Base-by-base conservation (phyloP, 106 monocot genomes). In the Platanthera zijinensis region DNA sequence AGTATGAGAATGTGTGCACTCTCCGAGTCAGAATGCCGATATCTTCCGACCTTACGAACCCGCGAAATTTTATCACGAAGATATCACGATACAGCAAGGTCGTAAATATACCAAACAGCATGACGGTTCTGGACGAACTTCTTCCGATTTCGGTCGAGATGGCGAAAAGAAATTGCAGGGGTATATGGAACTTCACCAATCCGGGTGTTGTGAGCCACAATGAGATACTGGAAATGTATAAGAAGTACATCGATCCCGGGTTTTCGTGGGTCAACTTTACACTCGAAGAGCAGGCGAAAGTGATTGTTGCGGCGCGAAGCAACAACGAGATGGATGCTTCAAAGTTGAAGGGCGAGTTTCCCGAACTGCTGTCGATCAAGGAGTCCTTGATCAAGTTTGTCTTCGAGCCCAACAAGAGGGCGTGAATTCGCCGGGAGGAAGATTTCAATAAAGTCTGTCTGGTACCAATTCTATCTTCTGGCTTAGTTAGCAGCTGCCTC, bases 1-100 rank as follows among this genome's bases (percentile, higher is more conserved):
- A 84, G 59, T 87, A 77, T 28, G 87, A 84, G 0, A 87, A 87
- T 70, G 87, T 87, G 14, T 87, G 73, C 21, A 67, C 78, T 51
- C 22, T 78, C 3, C 49, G 78, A 22, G 78, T 78, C 18, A n/a
- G 78, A 30, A 78, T 78, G 78, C 78, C 78, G 8, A 78, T 78
- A 62, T 78, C 78, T 13, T 78, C 78, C 19, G 78, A 78, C 52
- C 78, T 78, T 13, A 78, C 28, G 25, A 78, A 78, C 51, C 78
- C 78, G 15, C 78, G 78, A 28, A 78, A 78, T 69, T 78, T 78
- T 69, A 78, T 78, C 78, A 78, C 78, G 8, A 78, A 78, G 13
- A 78, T 78, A 51, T 52, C 69, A 6, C 51, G 69, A 50, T 78
- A 78, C 17, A 69, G 51, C 69, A 78, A 78, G 52, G 78, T 78